Conservation (phyloP, 1,284 basidiomycete genomes). For the Testicularia cyperi region DNA sequence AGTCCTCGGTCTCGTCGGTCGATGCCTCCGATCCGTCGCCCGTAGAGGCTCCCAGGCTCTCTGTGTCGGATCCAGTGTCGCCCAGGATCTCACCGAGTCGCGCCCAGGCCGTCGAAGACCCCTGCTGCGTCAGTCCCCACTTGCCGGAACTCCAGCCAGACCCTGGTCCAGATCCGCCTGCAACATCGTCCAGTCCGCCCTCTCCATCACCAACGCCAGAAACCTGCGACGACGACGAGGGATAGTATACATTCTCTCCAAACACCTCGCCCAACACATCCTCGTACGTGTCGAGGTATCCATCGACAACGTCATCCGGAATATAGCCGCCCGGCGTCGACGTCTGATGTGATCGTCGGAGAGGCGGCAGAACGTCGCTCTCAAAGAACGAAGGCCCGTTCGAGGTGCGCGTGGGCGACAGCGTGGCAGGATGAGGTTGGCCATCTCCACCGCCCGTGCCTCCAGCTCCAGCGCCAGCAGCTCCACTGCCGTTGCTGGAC, state of each 20-base stretch:
- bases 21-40: neutral
- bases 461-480: constrained; percentile 1
- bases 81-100: constrained; percentile 52
- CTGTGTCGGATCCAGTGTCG: constrained; percentile 7
- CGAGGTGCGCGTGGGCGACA: constrained; percentile 17
- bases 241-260: constrained; percentile 39
- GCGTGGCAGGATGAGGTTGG: constrained; percentile 8
- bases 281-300: constrained; percentile 65
- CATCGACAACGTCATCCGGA: constrained; percentile 64
- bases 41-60: constrained; percentile 9
- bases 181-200: neutral
- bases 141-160: constrained; percentile 44
- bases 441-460: constrained; percentile 2
- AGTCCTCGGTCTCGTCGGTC: constrained; percentile 2
- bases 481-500: constrained; percentile 3
- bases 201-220: constrained; percentile 2
- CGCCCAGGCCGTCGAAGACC: constrained; percentile 50
- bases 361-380: constrained; percentile 64
- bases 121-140: constrained; percentile 48
- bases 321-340: constrained; percentile 62
- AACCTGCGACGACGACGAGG: constrained; percentile 6
- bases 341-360: constrained; percentile 53
- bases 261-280: constrained; percentile 65
- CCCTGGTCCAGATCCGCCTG: constrained; percentile 5
- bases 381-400: constrained; percentile 57